Conservation (phyloP, 805 yeast species). For the Isabelozyma gotoi region DNA sequence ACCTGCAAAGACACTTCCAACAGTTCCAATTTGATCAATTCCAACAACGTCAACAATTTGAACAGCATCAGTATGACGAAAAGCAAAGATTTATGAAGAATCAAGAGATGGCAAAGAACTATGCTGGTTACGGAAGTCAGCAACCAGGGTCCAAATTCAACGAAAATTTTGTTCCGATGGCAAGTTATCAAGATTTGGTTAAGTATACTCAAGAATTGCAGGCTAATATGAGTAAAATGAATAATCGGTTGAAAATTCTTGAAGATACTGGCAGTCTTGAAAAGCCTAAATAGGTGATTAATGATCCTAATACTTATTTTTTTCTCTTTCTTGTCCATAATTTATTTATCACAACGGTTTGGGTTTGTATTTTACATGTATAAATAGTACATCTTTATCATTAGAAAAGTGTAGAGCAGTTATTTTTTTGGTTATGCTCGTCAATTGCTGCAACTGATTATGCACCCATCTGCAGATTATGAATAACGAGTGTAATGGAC, state of each 20-base stretch:
- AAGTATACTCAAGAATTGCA: slow-evolving; percentile 32
- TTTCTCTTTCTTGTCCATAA: not conserved
- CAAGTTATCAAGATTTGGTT: slow-evolving; percentile 35
- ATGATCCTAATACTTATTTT: not conserved
- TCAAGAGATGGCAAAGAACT: not conserved
- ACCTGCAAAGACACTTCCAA: not conserved
- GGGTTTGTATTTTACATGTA: no score
- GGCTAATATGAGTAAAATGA: slow-evolving; percentile 23
- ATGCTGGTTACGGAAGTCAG: not conserved
- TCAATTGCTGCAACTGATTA: no score
- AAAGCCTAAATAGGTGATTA: slow-evolving; percentile 7
- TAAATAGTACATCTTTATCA: no score
- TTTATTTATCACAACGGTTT: no score
- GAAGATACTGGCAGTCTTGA: slow-evolving; percentile 31
- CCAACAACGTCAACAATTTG: not conserved
- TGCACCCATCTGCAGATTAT: no score
- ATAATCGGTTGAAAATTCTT: slow-evolving; percentile 21
- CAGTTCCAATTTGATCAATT: not conserved
- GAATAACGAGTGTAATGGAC: no score
- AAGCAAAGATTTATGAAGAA: not conserved
- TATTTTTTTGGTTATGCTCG: no score
- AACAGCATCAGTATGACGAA: not conserved
- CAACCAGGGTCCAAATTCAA: slow-evolving; percentile 1
- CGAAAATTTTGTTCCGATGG: slow-evolving; percentile 21
- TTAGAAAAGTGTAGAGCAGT: no score